Conservation (phyloP, 1,284 basidiomycete species). For the Tilletia indica region DNA sequence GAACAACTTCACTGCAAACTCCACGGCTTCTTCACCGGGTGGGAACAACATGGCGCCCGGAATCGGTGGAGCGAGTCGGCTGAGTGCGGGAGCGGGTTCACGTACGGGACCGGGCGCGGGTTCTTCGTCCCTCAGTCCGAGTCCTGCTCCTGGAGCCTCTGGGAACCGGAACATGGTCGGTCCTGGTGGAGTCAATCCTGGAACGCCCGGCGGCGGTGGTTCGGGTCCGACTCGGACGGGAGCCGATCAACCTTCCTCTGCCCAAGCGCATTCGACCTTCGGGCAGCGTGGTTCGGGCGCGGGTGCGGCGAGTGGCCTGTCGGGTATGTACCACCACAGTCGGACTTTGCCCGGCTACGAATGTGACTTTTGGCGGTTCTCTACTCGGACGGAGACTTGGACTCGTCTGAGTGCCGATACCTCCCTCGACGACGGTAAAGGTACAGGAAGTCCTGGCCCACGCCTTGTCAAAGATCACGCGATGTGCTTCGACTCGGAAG, state of each 20-base stretch:
- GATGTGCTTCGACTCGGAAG: slow-evolving; percentile 72
- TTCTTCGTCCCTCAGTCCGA: not conserved
- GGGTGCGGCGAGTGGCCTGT: not conserved
- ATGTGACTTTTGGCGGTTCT: slow-evolving; percentile 56
- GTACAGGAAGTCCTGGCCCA: slow-evolving; percentile 56
- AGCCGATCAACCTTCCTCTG: not conserved
- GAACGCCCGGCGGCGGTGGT: not conserved
- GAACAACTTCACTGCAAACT: not conserved
- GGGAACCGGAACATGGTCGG: not conserved
- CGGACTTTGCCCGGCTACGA: slow-evolving; percentile 25
- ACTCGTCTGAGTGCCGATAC: slow-evolving; percentile 52
- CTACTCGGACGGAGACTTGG: slow-evolving; percentile 52
- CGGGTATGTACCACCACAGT: not conserved
- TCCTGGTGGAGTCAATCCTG: not conserved
- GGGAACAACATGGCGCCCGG: not conserved
- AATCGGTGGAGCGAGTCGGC: not conserved
- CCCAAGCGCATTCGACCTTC: not conserved
- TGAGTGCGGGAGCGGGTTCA: not conserved
- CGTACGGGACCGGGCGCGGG: not conserved
- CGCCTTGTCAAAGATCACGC: slow-evolving; percentile 76
- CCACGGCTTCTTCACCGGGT: not conserved
- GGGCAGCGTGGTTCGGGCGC: not conserved
- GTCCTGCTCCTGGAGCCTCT: not conserved
- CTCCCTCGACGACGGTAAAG: slow-evolving; percentile 61
- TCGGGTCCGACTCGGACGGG: not conserved